Evolutionary conservation across 148 eudicot genomes (phyloP).

Genomic region (Hydrangea macrophylla): DNA sequence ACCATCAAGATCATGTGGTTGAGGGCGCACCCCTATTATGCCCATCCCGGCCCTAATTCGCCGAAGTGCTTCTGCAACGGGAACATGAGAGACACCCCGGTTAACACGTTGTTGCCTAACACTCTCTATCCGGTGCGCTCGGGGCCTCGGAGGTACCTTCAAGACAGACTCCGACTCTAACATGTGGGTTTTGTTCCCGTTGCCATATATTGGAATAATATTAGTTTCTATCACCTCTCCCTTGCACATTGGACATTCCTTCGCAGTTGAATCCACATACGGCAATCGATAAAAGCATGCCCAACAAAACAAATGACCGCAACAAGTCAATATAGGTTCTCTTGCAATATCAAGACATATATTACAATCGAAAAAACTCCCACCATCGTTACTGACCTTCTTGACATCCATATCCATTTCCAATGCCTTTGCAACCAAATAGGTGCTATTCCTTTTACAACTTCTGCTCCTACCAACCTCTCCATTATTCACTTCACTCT

Average conservation of each 20-base stretch:
- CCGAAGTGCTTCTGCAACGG: slow-evolving; percentile 45
- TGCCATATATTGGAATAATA: slow-evolving; percentile 55
- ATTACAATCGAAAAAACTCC: slow-evolving; percentile 51
- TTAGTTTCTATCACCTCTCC: slow-evolving; percentile 47
- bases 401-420: slow-evolving; percentile 34
- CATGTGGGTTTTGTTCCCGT: slow-evolving; percentile 18
- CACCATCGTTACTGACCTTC: slow-evolving; percentile 19
- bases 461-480: slow-evolving; percentile 19
- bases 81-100: slow-evolving; percentile 31
- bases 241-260: slow-evolving; percentile 60
- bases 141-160: slow-evolving; percentile 54
- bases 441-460: slow-evolving; percentile 38
- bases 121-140: slow-evolving; percentile 50
- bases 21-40: slow-evolving; percentile 22
- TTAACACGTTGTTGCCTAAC: slow-evolving; percentile 36
- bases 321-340: slow-evolving; percentile 56
- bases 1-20: slow-evolving; percentile 3
- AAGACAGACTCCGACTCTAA: slow-evolving; percentile 20
- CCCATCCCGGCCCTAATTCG: slow-evolving; percentile 40
- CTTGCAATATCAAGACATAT: slow-evolving; percentile 48
- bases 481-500: neutral
- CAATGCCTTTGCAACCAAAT: slow-evolving; percentile 41
- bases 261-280: slow-evolving; percentile 28
- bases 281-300: slow-evolving; percentile 50
- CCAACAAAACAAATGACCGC: slow-evolving; percentile 73